These are phyloP conservation scores for Eimeria necatrix DNA, from an alignment of 169 alveolate species.

Conservation along the genomic window DNA sequence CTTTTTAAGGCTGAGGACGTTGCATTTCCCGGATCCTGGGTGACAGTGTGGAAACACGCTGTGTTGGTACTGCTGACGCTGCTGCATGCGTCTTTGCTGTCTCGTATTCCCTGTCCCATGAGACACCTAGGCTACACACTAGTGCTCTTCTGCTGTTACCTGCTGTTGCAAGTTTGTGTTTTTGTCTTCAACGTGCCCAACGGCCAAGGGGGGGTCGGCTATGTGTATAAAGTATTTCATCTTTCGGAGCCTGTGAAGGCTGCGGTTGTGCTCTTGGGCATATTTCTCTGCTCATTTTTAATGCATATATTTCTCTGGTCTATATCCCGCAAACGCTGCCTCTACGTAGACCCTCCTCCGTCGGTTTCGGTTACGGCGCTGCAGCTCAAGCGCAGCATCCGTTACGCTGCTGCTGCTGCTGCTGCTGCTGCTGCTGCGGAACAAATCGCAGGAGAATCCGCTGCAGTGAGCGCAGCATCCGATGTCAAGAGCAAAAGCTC, in stretches of 20 bases:
- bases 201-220: constrained; percentile 77
- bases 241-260: constrained; percentile 42
- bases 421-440: constrained; percentile 66
- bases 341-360: constrained; percentile 78
- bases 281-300: constrained; percentile 28
- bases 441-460: constrained; percentile 35
- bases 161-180: constrained; percentile 60
- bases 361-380: constrained; percentile 72
- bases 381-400: constrained; percentile 59
- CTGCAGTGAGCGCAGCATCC: neutral
- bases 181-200: constrained; percentile 58
- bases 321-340: constrained; percentile 33
- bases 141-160: constrained; percentile 35
- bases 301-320: constrained; percentile 22
- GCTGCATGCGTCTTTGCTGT: constrained; percentile 71
- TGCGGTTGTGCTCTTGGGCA: constrained; percentile 3
- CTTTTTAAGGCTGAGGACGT: constrained; percentile 46
- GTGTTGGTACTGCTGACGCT: constrained; percentile 63
- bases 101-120: constrained; percentile 77
- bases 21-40: constrained; percentile 66
- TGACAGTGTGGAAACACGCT: constrained; percentile 72
- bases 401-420: constrained; percentile 67
- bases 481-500: neutral
- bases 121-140: constrained; percentile 56
- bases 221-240: constrained; percentile 64